A percentile compares a stretch with the other conserved stretches of the same genome.
Conservation (phyloP, 2,329 filamentous ascomycete genomes). For the Penicillium sp. region DNA sequence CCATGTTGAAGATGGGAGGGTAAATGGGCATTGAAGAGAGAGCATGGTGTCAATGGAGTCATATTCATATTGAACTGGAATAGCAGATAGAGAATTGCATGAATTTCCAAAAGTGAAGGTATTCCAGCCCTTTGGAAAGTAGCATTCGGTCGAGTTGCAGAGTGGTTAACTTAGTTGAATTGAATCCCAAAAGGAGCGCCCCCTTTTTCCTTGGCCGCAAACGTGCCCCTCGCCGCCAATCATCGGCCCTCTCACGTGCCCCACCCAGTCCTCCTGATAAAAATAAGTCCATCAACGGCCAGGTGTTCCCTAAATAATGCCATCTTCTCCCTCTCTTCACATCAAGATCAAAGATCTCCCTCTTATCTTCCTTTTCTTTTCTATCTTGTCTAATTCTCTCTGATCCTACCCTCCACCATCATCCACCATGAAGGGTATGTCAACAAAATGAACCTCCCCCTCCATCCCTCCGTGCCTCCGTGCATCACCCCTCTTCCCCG, state of each 20-base stretch:
- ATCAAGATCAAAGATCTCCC: background rate
- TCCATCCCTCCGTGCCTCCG: slow-evolving; percentile 11
- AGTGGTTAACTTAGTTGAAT: background rate
- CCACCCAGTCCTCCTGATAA: slow-evolving; percentile 31
- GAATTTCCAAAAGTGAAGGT: background rate
- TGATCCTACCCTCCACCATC: slow-evolving; percentile 26
- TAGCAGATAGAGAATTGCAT: background rate
- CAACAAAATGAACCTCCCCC: slow-evolving; percentile 6
- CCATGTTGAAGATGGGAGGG: background rate
- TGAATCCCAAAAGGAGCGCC: background rate
- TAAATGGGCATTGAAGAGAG: background rate
- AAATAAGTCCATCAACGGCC: slow-evolving; percentile 39
- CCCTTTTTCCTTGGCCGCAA: slow-evolving; percentile 36
- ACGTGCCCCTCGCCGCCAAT: slow-evolving; percentile 32
- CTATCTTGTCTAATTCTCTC: slow-evolving; percentile 7
- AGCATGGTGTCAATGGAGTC: background rate
- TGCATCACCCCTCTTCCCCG: slow-evolving; percentile 16
- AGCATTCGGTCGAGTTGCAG: background rate
- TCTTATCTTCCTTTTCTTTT: slow-evolving; percentile 9
- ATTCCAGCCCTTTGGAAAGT: background rate
- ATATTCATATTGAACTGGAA: background rate
- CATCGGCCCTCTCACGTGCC: slow-evolving; percentile 34
- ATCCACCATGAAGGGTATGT: slow-evolving; percentile 54
- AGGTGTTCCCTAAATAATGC: slow-evolving; percentile 39
- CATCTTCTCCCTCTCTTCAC: slow-evolving; percentile 16